Percentiles rank a stretch among this genome's conserved stretches.
phyloP scores from a whole-genome alignment of 2,329 filamentous ascomycete genomes.

The Colletotrichum abscissum region DNA sequence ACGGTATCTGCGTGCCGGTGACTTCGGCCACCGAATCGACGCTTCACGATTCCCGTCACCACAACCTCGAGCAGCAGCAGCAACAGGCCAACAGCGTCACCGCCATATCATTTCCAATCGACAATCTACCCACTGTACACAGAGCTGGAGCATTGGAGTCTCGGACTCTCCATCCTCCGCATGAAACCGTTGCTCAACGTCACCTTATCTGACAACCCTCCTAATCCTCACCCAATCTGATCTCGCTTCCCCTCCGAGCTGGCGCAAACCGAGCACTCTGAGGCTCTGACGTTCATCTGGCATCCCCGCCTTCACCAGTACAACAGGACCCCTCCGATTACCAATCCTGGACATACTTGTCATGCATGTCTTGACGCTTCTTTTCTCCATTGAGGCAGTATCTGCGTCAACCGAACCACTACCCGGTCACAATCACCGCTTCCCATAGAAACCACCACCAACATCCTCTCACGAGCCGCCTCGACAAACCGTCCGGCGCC shows the following conservation, averaged over 20 bases:
- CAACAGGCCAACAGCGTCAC: neutral
- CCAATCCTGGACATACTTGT: conserved; percentile 18
- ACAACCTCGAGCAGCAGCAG: too few species aligned
- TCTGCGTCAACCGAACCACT: conserved; percentile 17
- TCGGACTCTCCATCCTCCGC: neutral
- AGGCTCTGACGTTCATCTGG: neutral
- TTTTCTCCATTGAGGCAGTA: conserved; percentile 31
- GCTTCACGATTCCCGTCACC: neutral
- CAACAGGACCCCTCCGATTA: neutral
- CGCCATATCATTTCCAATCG: neutral
- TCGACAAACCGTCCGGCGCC: neutral
- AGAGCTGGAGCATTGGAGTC: neutral
- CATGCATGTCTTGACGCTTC: conserved; percentile 33
- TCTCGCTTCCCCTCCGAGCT: neutral
- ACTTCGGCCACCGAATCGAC: neutral
- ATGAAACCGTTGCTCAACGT: neutral
- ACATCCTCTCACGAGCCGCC: neutral
- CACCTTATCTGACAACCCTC: neutral
- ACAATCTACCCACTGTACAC: neutral
- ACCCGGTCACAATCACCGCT: neutral
- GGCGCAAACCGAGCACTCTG: neutral
- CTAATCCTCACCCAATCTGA: neutral
- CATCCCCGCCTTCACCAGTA: neutral
- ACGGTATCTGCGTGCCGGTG: neutral
- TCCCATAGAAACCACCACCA: neutral